A percentile compares a stretch with the other conserved stretches of the same genome.
These are phyloP conservation scores for Populus nigra DNA, from an alignment of 345 rosid species.

Conservation along the genomic window DNA sequence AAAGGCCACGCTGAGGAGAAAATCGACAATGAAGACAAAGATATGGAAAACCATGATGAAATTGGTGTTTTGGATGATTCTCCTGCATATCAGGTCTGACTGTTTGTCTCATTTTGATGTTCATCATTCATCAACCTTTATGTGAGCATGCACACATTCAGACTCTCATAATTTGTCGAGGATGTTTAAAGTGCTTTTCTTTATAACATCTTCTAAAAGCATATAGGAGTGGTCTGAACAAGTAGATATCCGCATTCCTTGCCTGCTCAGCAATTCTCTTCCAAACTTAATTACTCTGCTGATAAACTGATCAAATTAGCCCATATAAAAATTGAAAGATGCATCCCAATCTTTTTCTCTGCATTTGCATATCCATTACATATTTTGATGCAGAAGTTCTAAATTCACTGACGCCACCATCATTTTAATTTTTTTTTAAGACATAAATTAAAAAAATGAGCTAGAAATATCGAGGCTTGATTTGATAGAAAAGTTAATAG, in stretches of 20 bases:
- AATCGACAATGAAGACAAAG: slow-evolving; percentile 30
- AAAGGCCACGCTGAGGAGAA: slow-evolving; percentile 29
- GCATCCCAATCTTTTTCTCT: background rate
- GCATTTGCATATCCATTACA: background rate
- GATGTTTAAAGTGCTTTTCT: background rate
- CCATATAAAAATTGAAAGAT: background rate
- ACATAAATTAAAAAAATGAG: background rate
- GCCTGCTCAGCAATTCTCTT: background rate
- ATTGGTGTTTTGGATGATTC: slow-evolving; percentile 53
- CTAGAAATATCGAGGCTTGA: background rate
- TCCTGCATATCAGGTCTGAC: slow-evolving; percentile 56
- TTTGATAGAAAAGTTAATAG: background rate
- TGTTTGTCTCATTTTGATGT: background rate
- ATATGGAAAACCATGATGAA: slow-evolving; percentile 37
- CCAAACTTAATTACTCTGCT: background rate
- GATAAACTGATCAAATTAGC: background rate
- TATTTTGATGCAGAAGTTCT: background rate
- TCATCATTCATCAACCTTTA: background rate
- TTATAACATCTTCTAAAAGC: background rate
- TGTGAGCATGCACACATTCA: background rate
- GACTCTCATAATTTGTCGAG: background rate
- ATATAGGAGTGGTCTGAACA: background rate
- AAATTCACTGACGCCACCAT: background rate
- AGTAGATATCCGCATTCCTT: background rate
- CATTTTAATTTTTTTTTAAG: background rate